phyloP scores from a whole-genome alignment of 2,329 filamentous ascomycete genomes.

The Penicillium vulpinum region DNA sequence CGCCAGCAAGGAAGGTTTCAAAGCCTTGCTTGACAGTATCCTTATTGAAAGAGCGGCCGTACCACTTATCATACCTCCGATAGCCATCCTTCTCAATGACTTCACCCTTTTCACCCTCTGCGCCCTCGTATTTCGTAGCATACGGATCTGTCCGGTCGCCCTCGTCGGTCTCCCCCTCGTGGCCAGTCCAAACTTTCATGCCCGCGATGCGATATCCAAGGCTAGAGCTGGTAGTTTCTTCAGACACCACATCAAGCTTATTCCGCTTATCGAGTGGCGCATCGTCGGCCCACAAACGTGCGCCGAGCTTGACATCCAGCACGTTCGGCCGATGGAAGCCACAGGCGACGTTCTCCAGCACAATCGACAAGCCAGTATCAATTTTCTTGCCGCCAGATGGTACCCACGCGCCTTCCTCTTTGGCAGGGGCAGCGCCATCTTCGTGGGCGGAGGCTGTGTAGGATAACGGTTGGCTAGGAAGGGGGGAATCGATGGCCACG shows the following conservation, averaged over 20 bases:
- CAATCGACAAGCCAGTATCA: constrained; percentile 74
- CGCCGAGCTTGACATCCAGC: constrained; percentile 87
- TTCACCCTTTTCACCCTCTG: constrained; percentile 47
- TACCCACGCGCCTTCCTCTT: constrained; percentile 39
- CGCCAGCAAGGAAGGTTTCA: constrained; percentile 55
- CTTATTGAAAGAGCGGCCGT: constrained; percentile 59
- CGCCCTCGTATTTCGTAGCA: constrained; percentile 45
- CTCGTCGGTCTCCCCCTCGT: constrained; percentile 33
- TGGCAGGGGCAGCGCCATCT: constrained; percentile 22
- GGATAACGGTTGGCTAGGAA: constrained; percentile 18
- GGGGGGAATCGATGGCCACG: constrained; percentile 4
- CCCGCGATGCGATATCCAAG: constrained; percentile 66
- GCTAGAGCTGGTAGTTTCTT: constrained; percentile 59
- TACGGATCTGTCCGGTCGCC: constrained; percentile 37
- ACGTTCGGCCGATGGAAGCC: constrained; percentile 86
- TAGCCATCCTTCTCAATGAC: constrained; percentile 54
- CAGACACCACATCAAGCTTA: constrained; percentile 60
- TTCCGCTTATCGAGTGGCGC: constrained; percentile 59
- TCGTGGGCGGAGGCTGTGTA: constrained; percentile 27
- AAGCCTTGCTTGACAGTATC: constrained; percentile 60
- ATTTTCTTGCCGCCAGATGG: constrained; percentile 63
- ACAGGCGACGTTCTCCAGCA: constrained; percentile 78
- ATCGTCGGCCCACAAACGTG: constrained; percentile 78
- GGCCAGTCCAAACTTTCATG: constrained; percentile 60
- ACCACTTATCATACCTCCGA: constrained; percentile 65